phyloP scores from a whole-genome alignment of 2,329 filamentous ascomycete species.

The Trichoderma guizhouense region DNA sequence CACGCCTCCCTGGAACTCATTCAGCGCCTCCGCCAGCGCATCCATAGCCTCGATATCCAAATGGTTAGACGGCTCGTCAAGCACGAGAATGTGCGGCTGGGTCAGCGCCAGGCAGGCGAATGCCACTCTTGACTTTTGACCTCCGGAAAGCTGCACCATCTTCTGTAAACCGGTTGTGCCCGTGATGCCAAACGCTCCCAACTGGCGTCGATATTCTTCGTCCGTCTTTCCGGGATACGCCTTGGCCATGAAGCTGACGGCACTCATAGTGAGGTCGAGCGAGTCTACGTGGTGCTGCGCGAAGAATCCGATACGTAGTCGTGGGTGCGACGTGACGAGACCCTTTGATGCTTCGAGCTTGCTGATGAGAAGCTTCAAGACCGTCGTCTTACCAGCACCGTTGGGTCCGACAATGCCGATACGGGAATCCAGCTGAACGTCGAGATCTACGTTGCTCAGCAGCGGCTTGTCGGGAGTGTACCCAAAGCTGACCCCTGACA shows the following conservation, averaged over 20 bases:
- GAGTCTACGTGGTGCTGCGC: slow-evolving; percentile 98
- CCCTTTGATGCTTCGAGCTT: slow-evolving; percentile 74
- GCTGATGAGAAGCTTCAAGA: slow-evolving; percentile 95
- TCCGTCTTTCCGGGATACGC: slow-evolving; percentile 86
- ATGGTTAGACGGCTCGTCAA: slow-evolving; percentile 98
- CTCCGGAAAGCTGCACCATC: slow-evolving; percentile 90
- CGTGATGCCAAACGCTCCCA: slow-evolving; percentile 86
- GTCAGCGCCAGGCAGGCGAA: slow-evolving; percentile 93
- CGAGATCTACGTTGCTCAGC: slow-evolving; percentile 82
- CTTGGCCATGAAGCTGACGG: slow-evolving; percentile 95
- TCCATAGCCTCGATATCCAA: slow-evolving; percentile 99
- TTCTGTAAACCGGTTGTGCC: slow-evolving; percentile 96
- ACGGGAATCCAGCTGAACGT: slow-evolving; percentile 95
- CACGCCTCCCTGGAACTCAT: slow-evolving; percentile 87
- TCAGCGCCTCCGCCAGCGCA: slow-evolving; percentile 78
- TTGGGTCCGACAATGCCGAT: slow-evolving; percentile 99
- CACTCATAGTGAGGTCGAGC: slow-evolving; percentile 81
- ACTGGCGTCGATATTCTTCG: slow-evolving; percentile 92
- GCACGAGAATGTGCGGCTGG: slow-evolving; percentile 94
- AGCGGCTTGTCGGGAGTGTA: slow-evolving; percentile 78
- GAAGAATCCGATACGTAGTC: slow-evolving; percentile 91
- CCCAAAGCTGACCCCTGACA: slow-evolving; percentile 88
- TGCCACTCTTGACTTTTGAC: slow-evolving; percentile 96
- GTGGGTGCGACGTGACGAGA: slow-evolving; percentile 81
- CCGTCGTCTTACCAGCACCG: slow-evolving; percentile 96